Percentiles rank a stretch among this genome's conserved stretches.
phyloP scores from a whole-genome alignment of 2,329 filamentous ascomycete species.

The Fusarium poae region DNA sequence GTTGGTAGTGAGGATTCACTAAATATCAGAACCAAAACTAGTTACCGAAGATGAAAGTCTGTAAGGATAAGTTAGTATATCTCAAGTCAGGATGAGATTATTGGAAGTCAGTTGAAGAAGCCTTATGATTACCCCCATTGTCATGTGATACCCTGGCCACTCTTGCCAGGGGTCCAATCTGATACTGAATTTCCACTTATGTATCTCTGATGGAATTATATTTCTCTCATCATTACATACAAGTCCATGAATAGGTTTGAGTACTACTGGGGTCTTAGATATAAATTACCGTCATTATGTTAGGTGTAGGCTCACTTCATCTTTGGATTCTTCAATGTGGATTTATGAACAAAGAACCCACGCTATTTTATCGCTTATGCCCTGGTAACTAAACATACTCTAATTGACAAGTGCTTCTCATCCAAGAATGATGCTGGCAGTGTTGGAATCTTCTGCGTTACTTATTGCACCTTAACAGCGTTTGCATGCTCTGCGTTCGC shows the following conservation, averaged over 20 bases:
- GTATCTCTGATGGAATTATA: neutral
- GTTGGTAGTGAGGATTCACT: neutral
- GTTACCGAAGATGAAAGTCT: accelerated
- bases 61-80: accelerated
- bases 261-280: too few relatives aligned
- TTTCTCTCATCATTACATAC: neutral
- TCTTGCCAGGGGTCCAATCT: neutral
- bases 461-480: neutral
- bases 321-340: too few relatives aligned
- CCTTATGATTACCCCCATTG: neutral
- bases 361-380: too few relatives aligned
- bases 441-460: too few relatives aligned
- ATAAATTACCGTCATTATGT: too few relatives aligned
- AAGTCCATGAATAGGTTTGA: neutral
- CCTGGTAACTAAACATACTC: too few relatives aligned
- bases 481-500: neutral
- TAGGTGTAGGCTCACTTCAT: too few relatives aligned
- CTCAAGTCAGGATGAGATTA: neutral
- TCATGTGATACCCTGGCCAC: constrained; percentile 19
- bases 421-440: neutral
- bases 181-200: neutral
- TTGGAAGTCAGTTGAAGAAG: neutral
- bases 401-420: too few relatives aligned
- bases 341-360: too few relatives aligned
- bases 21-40: too few relatives aligned